Base-by-base conservation (phyloP, 2,329 filamentous ascomycete genomes). In the Pseudopithomyces maydicus region DNA sequence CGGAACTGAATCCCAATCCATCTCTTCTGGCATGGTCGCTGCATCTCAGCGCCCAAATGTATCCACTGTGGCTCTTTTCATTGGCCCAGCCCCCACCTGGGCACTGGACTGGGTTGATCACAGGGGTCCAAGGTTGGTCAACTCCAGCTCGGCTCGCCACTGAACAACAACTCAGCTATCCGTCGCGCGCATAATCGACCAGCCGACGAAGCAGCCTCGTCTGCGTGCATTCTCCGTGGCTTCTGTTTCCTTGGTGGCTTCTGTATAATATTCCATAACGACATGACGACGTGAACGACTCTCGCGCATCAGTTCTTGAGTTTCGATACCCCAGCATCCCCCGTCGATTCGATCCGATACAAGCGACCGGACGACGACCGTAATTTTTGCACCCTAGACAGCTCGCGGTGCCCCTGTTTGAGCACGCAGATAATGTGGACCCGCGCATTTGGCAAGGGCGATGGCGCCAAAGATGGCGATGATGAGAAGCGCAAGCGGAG, bases 391-490 rank as follows among this genome's bases (percentile, higher is more conserved):
- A 61, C 65, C 55, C 63, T 67, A 67, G 57, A 62, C 56, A 36
- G 57, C 33, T 59, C 50, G 54, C 52, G 35, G 51, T 63, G 47
- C 48, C 61, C 56, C 50, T 26, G 48, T 53, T 47, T 26, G 45
- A 44, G 41, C 49, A 19, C 39, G 29, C 32, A 32, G 63, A 68
- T 17, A 65, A 77, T 77, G 75, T 77, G 74, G 75, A 75, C 61
- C 61, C 72, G 66, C 46, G 57, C 75, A 52, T 75, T 71, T 6
- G 73, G 74, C 59, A 76, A 74, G 59, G 72, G 69, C 67, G 72
- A 75, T 58, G 62, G 64, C 60, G 71, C 74, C 49, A 66, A 70
- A 44, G 70, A 72, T 47, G 68, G 74, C 58, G 68, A 71, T 43
- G 61, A 65, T 38, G 59, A 65, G 45, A 61, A 67, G 63, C 66